phyloP scores from a whole-genome alignment of 2,329 filamentous ascomycete species.

The Exophiala spinifera region DNA sequence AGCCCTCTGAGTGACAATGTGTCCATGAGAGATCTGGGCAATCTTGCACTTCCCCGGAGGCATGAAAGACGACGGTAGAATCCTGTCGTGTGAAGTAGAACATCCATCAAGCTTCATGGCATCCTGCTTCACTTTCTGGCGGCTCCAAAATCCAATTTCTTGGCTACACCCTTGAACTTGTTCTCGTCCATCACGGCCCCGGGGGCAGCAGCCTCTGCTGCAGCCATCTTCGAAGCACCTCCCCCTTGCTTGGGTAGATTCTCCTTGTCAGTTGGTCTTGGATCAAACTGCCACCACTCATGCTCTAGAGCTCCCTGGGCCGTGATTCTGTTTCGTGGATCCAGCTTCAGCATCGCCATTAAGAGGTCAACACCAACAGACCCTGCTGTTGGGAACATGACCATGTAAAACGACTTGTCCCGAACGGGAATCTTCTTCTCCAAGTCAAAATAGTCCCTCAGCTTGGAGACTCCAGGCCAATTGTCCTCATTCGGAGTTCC shows the following conservation, averaged over 20 bases:
- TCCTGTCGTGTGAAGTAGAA: no score
- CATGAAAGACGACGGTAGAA: no score
- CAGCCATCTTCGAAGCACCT: constrained; percentile 67
- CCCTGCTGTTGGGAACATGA: constrained; percentile 76
- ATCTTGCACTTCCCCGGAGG: no score
- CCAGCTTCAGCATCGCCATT: constrained; percentile 77
- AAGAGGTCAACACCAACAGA: constrained; percentile 81
- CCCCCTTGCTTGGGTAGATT: constrained; percentile 76
- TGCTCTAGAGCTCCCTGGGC: constrained; percentile 76
- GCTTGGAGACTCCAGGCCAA: constrained; percentile 84
- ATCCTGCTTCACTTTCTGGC: constrained; percentile 5
- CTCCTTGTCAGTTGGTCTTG: constrained; percentile 75
- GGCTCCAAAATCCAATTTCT: constrained; percentile 73
- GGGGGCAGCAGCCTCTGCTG: constrained; percentile 74
- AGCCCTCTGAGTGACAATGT: no score
- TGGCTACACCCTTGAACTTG: constrained; percentile 68
- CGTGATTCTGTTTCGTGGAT: constrained; percentile 80
- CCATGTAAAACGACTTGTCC: constrained; percentile 68
- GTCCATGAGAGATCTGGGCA: no score
- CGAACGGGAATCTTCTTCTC: constrained; percentile 56
- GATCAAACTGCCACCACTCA: constrained; percentile 80
- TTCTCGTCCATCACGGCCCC: constrained; percentile 60
- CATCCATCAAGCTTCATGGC: no score
- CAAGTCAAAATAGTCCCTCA: constrained; percentile 73
- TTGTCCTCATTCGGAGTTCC: constrained; percentile 91